Evolutionary conservation across 106 monocot genomes (phyloP), one percentile per base, ranked within the genome.

Genomic region (Alisma plantagoaquatica): DNA sequence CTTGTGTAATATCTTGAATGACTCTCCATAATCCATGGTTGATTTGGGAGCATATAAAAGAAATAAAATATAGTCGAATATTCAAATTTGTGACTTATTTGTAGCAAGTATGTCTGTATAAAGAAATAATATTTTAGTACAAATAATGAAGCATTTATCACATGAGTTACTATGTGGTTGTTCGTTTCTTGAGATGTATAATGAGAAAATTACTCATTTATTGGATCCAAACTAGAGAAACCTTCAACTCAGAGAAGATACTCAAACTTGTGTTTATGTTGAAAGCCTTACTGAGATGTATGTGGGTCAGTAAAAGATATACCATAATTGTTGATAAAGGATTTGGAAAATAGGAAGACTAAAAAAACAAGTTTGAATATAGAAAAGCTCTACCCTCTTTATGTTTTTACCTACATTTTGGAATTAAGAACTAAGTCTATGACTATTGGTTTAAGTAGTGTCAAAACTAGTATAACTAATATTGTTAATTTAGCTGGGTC

Each of bases 181-280:
- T n/a, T n/a, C n/a, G n/a, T n/a, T n/a, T n/a, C n/a, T n/a, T n/a
- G n/a, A n/a, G n/a, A n/a, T n/a, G n/a, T n/a, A n/a, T n/a, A n/a
- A n/a, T 70, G 98, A 99, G 53, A 89, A 99, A 77, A 90, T 99
- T 24, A 99, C 86, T 27, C 90, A n/a, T 60, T 67, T 99, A 60
- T 76, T 99, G 65, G 90, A 86, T 21, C 82, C 90, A 45, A 67
- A 35, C 10, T 82, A 76, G 47, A 82, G 49, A 43, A 99, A 82
- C 41, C 90, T 99, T 75, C 98, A 90, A 90, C 79, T 99, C 29
- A 90, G 98, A 46, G 90, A 99, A 68, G 98, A 99, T 80, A 78
- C 80, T 55, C 73, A 62, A 73, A 75, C 72, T 61, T 89, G 90
- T 61, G 78, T 99, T 32, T 99, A 90, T 57, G 98, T 99, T 45